These are phyloP conservation scores for Heliocybe sulcata DNA, from an alignment of 1,284 basidiomycete species.

Conservation along the genomic window DNA sequence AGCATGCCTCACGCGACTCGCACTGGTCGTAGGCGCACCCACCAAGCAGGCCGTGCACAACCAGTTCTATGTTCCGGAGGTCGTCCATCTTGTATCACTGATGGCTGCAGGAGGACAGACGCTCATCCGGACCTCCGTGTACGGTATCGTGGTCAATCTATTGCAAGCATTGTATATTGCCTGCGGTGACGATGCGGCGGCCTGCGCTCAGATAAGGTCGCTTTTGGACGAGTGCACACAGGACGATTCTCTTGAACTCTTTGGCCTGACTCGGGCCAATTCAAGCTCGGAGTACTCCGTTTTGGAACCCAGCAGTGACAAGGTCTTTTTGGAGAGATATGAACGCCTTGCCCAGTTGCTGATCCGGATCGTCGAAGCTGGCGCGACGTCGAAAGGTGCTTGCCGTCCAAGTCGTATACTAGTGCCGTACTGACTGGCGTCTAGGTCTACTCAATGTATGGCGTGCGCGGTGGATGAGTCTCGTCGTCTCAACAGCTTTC, in stretches of 20 bases:
- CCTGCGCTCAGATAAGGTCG: slow-evolving; percentile 44
- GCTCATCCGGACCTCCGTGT: slow-evolving; percentile 72
- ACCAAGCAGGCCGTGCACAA: slow-evolving; percentile 55
- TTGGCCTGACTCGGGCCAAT: slow-evolving; percentile 61
- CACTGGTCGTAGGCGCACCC: slow-evolving; percentile 65
- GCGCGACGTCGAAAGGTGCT: slow-evolving; percentile 37
- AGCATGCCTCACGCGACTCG: slow-evolving; percentile 68
- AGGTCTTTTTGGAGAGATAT: slow-evolving; percentile 54
- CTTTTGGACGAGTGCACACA: slow-evolving; percentile 58
- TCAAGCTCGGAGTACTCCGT: slow-evolving; percentile 57
- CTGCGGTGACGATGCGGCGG: slow-evolving; percentile 48
- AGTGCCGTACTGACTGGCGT: not conserved
- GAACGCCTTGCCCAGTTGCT: slow-evolving; percentile 66
- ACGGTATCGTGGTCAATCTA: slow-evolving; percentile 76
- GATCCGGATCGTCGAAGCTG: slow-evolving; percentile 49
- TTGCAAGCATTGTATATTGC: slow-evolving; percentile 67
- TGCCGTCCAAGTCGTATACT: not conserved
- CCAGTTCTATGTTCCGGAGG: slow-evolving; percentile 78
- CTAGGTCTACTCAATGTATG: slow-evolving; percentile 85
- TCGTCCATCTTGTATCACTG: slow-evolving; percentile 72
- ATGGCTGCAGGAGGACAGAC: slow-evolving; percentile 69
- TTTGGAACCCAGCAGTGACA: slow-evolving; percentile 51
- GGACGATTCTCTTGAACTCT: slow-evolving; percentile 56
- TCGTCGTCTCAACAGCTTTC: slow-evolving; percentile 90
- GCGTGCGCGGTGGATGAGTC: slow-evolving; percentile 90